Base-by-base conservation (phyloP, 2,329 filamentous ascomycete species). In the Apiospora arundinis region DNA sequence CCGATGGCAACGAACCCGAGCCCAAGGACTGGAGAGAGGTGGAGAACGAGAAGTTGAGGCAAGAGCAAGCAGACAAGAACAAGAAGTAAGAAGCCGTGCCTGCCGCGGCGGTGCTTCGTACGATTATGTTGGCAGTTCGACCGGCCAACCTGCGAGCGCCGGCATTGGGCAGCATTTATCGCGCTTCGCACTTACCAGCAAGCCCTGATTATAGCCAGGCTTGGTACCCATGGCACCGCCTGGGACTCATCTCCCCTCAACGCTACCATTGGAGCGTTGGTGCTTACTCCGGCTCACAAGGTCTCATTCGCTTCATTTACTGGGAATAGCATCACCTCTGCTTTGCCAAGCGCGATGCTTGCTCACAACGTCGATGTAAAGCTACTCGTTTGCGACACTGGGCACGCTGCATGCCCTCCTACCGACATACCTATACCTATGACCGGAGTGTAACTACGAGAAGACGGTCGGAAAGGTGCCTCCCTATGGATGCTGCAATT, bases 1-100 rank as follows among this genome's bases (percentile, higher is more conserved):
- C 91, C 67, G 90, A 88, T 77, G 92, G 92, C 63, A 89, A 93
- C 81, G 92, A 93, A 79, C 86, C 87, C 70, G 85, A 85, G 70
- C 85, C 87, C 45, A 81, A 81, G 75, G 90, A 92, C 78, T 92
- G 90, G 90, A 84, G 90, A 73, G 90, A 92, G 76, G 76, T 87
- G 23, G 90, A 92, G 83, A 92, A 92, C 75, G 88, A 91, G 77
- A 88, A 87, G 79, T 90, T 87, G 77, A 78, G 79, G 25, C 70
- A 72, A 42, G 70, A 74, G 56, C 74, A 77, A 69, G 76, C 71
- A 46, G 75, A 79, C 72, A 78, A 72, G 69, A 46, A 75, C 66
- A 77, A 68, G 68, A 69, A 70, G 73, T 70, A 69, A 76, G 75
- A 71, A 46, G 65, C 42, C n/a, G 42, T 44, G 65, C 40, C 65